Evolutionary conservation across 805 yeast species (phyloP).

Genomic region (Priceomyces carsonii): DNA sequence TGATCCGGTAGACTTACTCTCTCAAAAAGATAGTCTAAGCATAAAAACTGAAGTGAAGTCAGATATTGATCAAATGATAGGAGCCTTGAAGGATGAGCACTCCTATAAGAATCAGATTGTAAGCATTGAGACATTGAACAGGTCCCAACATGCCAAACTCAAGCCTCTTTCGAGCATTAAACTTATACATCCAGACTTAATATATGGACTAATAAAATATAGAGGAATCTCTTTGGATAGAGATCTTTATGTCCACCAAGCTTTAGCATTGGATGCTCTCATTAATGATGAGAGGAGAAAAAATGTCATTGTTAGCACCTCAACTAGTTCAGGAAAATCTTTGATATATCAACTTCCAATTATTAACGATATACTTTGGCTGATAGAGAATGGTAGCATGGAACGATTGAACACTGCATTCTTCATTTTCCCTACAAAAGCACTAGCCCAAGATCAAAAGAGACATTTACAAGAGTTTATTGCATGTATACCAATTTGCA

Average conservation of each 20-base stretch:
- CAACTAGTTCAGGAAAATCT: slow-evolving; percentile 96
- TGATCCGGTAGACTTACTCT: slow-evolving; percentile 47
- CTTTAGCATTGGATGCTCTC: slow-evolving; percentile 67
- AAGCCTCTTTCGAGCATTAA: slow-evolving; percentile 30
- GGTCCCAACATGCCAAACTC: slow-evolving; percentile 47
- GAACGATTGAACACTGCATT: slow-evolving; percentile 59
- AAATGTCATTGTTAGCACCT: slow-evolving; percentile 86
- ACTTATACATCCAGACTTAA: slow-evolving; percentile 47
- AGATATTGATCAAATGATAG: slow-evolving; percentile 50
- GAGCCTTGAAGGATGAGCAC: slow-evolving; percentile 44
- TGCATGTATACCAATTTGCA: slow-evolving; percentile 43
- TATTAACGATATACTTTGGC: slow-evolving; percentile 44
- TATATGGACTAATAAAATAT: slow-evolving; percentile 48
- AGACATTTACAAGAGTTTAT: slow-evolving; percentile 68
- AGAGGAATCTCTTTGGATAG: slow-evolving; percentile 45
- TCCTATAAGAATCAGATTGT: slow-evolving; percentile 67
- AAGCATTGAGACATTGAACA: slow-evolving; percentile 46
- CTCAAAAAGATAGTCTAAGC: slow-evolving; percentile 13
- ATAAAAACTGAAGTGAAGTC: slow-evolving; percentile 19
- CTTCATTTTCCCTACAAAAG: slow-evolving; percentile 95
- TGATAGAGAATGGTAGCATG: slow-evolving; percentile 29
- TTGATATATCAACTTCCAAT: slow-evolving; percentile 90
- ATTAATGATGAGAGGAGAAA: slow-evolving; percentile 36
- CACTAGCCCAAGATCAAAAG: slow-evolving; percentile 95
- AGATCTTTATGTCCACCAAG: slow-evolving; percentile 77